phyloP scores from a whole-genome alignment of 306 rosid genomes.

The Clitoria ternatea region DNA sequence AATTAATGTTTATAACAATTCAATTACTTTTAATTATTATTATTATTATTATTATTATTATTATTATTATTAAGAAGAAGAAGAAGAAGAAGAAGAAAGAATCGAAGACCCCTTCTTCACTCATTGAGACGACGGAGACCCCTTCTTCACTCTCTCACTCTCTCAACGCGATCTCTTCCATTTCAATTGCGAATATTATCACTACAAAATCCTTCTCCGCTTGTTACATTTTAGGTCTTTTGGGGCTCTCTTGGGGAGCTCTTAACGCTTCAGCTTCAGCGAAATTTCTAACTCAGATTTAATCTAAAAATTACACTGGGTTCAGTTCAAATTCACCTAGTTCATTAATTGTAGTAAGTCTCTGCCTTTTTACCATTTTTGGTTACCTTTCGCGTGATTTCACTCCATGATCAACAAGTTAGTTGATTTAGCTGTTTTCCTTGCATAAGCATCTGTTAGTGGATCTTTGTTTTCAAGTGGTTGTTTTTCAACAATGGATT shows the following conservation, averaged over 20 bases:
- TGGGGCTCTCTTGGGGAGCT: constrained; percentile 23
- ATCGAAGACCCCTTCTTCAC: constrained; percentile 32
- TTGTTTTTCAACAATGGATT: constrained; percentile 34
- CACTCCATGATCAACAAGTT: constrained; percentile 33
- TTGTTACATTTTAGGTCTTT: constrained; percentile 40
- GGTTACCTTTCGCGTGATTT: constrained; percentile 30
- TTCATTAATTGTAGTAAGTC: constrained; percentile 46
- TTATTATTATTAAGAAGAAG: too few relatives aligned
- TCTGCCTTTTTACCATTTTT: constrained; percentile 22
- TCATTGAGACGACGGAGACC: too few relatives aligned
- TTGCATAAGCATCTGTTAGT: constrained; percentile 26
- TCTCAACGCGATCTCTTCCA: constrained; percentile 63
- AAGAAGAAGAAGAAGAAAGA: too few relatives aligned
- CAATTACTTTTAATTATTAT: constrained; percentile 16
- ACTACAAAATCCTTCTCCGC: constrained; percentile 40
- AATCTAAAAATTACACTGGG: constrained; percentile 27
- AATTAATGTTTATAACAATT: constrained; percentile 26
- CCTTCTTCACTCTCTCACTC: constrained; percentile 16
- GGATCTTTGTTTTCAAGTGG: constrained; percentile 64
- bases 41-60: too few relatives aligned
- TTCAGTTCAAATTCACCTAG: constrained; percentile 54
- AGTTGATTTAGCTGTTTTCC: constrained; percentile 33
- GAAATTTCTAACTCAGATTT: constrained; percentile 50
- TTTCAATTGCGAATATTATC: constrained; percentile 43
- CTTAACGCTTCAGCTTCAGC: constrained; percentile 26